phyloP scores from a whole-genome alignment of 2,329 filamentous ascomycete species.

The Aspergillus fischeri region DNA sequence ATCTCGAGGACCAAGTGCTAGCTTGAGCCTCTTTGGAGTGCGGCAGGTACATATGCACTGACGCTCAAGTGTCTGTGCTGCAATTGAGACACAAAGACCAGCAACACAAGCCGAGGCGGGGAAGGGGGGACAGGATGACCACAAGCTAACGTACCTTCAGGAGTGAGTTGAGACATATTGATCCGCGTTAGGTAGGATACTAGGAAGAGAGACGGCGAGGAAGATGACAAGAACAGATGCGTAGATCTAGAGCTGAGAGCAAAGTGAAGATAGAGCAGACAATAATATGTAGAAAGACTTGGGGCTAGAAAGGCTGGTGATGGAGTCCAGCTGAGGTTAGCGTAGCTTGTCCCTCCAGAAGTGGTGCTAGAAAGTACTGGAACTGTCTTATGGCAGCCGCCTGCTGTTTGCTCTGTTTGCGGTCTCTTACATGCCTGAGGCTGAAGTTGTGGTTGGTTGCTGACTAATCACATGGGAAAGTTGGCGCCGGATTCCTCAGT shows the following conservation, averaged over 20 bases:
- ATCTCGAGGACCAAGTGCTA: conserved; percentile 3
- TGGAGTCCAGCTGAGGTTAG: conserved; percentile 14
- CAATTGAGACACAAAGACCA: conserved; percentile 7
- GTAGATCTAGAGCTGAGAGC: not conserved
- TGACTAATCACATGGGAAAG: conserved; percentile 12
- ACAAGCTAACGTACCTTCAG: conserved; percentile 43
- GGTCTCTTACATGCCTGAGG: conserved; percentile 17
- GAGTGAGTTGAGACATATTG: conserved; percentile 35
- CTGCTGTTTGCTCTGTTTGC: conserved; percentile 34
- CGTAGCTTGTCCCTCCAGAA: conserved; percentile 14
- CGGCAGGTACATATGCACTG: not conserved
- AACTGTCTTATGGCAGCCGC: conserved; percentile 21
- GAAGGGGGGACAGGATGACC: conserved; percentile 20
- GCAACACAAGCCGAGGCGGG: conserved; percentile 22
- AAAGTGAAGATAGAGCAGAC: not conserved
- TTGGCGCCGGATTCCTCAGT: not conserved
- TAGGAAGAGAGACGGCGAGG: conserved; percentile 4
- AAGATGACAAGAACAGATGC: not conserved
- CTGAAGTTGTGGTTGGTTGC: conserved; percentile 9
- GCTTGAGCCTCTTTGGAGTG: not conserved
- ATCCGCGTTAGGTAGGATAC: conserved; percentile 7
- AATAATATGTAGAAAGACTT: conserved; percentile 2
- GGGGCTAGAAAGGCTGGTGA: conserved; percentile 7
- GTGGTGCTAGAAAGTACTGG: conserved; percentile 39
- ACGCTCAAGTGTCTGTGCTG: not conserved